Conservation (phyloP, 192 early-diverging fungal species). For the Coemansia sp. region DNA sequence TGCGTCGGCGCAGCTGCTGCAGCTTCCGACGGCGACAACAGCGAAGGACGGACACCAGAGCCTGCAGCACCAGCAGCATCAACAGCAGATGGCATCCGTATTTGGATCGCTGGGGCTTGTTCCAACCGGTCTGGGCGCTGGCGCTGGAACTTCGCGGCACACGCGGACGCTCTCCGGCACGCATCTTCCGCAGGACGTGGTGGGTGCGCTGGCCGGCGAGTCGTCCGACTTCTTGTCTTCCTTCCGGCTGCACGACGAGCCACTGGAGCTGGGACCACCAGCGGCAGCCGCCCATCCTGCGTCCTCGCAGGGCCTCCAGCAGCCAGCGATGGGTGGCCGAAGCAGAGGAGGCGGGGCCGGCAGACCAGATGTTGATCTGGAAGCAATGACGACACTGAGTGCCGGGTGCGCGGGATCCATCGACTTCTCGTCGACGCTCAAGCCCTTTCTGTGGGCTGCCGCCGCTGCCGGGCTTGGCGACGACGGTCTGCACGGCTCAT, state of each 20-base stretch:
- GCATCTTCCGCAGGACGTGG: constrained; percentile 29
- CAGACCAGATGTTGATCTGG: constrained; percentile 30
- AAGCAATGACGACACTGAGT: constrained; percentile 45
- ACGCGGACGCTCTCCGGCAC: constrained; percentile 38
- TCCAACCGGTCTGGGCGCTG: not conserved
- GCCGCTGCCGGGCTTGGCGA: constrained; percentile 16
- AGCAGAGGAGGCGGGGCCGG: not conserved
- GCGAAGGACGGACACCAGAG: not conserved
- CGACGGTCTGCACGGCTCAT: constrained; percentile 5
- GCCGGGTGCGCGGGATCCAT: constrained; percentile 13
- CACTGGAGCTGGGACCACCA: constrained; percentile 5
- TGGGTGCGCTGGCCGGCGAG: constrained; percentile 17
- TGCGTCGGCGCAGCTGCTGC: not conserved
- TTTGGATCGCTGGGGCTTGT: constrained; percentile 2
- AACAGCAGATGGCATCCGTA: not conserved
- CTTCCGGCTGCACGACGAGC: not conserved
- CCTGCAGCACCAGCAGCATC: not conserved
- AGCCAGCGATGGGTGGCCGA: not conserved
- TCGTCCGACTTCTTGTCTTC: constrained; percentile 14
- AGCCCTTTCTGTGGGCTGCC: constrained; percentile 38
- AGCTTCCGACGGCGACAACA: constrained; percentile 10
- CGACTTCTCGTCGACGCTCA: constrained; percentile 39
- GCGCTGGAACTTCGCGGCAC: constrained; percentile 13
- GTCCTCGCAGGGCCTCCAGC: constrained; percentile 4
- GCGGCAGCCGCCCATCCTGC: not conserved